These are phyloP conservation scores for Logfia minima DNA, from an alignment of 129 eudicot genomes.

Conservation along the genomic window DNA sequence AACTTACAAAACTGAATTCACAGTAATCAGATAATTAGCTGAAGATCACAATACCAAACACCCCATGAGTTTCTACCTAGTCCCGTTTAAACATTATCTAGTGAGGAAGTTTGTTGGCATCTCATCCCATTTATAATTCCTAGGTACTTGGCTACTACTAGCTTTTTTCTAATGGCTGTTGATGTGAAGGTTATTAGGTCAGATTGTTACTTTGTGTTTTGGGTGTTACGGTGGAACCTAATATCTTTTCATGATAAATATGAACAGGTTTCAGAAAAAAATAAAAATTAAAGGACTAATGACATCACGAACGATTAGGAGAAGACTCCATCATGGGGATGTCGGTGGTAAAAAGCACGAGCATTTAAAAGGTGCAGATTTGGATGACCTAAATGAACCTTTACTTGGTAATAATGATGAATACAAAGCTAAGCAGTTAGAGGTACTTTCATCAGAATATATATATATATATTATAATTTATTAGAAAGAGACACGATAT, in stretches of 20 bases:
- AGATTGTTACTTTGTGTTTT: conserved; percentile 1
- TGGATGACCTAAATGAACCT: conserved; percentile 64
- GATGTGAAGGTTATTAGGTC: conserved; percentile 19
- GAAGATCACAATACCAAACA: background rate
- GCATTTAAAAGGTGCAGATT: conserved; percentile 44
- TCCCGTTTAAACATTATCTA: conserved; percentile 1
- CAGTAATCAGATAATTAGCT: background rate
- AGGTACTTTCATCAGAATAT: conserved; percentile 37
- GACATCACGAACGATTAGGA: conserved; percentile 69
- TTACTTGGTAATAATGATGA: conserved; percentile 55
- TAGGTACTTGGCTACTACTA: background rate
- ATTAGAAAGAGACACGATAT: background rate
- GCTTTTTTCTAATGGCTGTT: background rate
- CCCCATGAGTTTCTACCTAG: conserved; percentile 1
- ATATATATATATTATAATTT: too few relatives aligned
- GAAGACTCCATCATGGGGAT: conserved; percentile 86
- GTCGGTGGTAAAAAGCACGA: conserved; percentile 71
- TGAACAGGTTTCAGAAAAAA: conserved; percentile 26
- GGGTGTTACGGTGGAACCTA: background rate
- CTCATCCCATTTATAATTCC: background rate
- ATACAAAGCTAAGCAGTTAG: conserved; percentile 32
- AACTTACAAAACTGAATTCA: background rate
- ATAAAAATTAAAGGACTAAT: conserved; percentile 26
- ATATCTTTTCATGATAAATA: conserved; percentile 13
- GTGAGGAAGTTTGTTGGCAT: conserved; percentile 14